Evolutionary conservation across 202 grass and related monocot species (phyloP).

Genomic region (Carex arenaria): DNA sequence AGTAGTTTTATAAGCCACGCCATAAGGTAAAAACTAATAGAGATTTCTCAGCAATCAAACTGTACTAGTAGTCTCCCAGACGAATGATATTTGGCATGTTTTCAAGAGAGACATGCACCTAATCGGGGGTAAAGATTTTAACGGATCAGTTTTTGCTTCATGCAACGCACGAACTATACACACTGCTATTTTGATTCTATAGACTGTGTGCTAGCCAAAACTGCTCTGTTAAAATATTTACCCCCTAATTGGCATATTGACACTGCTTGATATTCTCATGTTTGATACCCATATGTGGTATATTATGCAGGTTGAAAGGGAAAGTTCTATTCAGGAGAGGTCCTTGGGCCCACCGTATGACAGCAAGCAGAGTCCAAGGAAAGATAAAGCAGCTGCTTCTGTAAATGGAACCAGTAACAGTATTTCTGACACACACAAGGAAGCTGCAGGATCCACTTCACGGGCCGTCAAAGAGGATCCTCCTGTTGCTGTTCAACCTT

Average conservation of each 20-base stretch:
- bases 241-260: not conserved
- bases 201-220: too few species aligned
- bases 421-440: slow-evolving; percentile 33
- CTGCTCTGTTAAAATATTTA: too few species aligned
- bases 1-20: not conserved
- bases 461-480: slow-evolving; percentile 29
- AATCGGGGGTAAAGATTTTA: too few species aligned
- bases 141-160: too few species aligned
- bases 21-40: not conserved
- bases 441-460: not conserved
- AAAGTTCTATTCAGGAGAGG: slow-evolving; percentile 29
- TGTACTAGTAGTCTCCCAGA: not conserved
- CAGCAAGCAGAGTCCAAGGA: not conserved
- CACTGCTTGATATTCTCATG: not conserved
- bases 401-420: slow-evolving; percentile 12
- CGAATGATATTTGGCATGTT: not conserved
- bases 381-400: slow-evolving; percentile 20
- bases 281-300: slow-evolving; percentile 1
- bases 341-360: not conserved
- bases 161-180: too few species aligned
- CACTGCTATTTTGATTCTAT: too few species aligned
- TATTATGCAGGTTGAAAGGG: slow-evolving; percentile 33
- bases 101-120: not conserved
- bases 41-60: not conserved
- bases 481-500: slow-evolving; percentile 24